Evolutionary conservation across 495 filamentous ascomycete species (phyloP).

Genomic region (Geopyxis carbonaria): DNA sequence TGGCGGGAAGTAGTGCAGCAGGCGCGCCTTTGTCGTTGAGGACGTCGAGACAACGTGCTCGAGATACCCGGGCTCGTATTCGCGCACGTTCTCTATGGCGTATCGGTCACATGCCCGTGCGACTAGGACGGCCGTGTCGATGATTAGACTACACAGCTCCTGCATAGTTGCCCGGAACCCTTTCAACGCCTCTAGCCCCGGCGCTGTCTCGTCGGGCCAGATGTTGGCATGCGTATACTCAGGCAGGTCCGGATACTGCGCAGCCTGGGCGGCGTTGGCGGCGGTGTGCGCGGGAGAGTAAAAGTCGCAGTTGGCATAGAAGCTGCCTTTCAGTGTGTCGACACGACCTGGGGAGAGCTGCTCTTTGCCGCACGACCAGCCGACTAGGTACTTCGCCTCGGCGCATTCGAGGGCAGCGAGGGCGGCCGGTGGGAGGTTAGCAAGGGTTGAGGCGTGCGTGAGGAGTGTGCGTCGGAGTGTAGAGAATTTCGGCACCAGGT

Average conservation of each 20-base stretch:
- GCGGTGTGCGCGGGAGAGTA: slow-evolving; percentile 54
- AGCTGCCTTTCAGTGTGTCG: slow-evolving; percentile 88
- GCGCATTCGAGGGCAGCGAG: slow-evolving; percentile 52
- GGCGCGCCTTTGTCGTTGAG: slow-evolving; percentile 74
- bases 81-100: slow-evolving; percentile 51
- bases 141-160: slow-evolving; percentile 65
- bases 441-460: slow-evolving; percentile 76
- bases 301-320: slow-evolving; percentile 92
- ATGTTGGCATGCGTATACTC: slow-evolving; percentile 62
- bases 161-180: slow-evolving; percentile 57
- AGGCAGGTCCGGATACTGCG: slow-evolving; percentile 31
- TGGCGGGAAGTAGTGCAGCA: slow-evolving; percentile 84
- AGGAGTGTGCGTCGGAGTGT: slow-evolving; percentile 54
- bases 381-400: slow-evolving; percentile 45
- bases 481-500: slow-evolving; percentile 53
- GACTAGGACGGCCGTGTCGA: slow-evolving; percentile 74
- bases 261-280: slow-evolving; percentile 33
- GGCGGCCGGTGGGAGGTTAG: slow-evolving; percentile 53
- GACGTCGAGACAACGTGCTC: slow-evolving; percentile 73
- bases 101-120: slow-evolving; percentile 76
- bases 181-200: slow-evolving; percentile 46
- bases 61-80: slow-evolving; percentile 60
- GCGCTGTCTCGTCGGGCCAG: slow-evolving; percentile 63
- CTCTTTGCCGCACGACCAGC: slow-evolving; percentile 71
- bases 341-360: slow-evolving; percentile 65